These are phyloP conservation scores for Vitellaria paradoxa DNA, from an alignment of 179 eudicot genomes.

Conservation along the genomic window DNA sequence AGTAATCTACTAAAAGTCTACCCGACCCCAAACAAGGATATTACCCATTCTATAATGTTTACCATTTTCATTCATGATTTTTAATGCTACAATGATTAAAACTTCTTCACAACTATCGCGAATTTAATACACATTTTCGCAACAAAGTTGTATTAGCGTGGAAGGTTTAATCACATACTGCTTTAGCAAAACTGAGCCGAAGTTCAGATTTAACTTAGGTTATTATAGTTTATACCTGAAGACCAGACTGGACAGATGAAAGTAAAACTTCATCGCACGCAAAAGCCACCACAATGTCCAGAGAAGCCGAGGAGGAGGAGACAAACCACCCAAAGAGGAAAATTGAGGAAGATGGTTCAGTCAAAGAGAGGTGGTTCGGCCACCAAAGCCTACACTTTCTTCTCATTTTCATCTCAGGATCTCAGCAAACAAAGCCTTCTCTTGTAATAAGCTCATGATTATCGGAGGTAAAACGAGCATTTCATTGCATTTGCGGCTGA, in stretches of 20 bases:
- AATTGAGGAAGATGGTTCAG: slow-evolving; percentile 26
- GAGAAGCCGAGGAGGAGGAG: slow-evolving; percentile 44
- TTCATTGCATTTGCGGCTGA: background rate
- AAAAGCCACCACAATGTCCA: slow-evolving; percentile 84
- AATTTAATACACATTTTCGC: background rate
- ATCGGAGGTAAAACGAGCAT: background rate
- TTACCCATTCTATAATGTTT: background rate
- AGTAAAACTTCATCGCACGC: slow-evolving; percentile 38
- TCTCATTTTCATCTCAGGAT: slow-evolving; percentile 33
- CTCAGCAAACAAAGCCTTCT: background rate
- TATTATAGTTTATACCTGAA: slow-evolving; percentile 38
- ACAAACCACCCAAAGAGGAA: slow-evolving; percentile 85
- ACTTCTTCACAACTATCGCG: background rate
- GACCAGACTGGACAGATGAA: slow-evolving; percentile 23
- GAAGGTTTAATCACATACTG: background rate
- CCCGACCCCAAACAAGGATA: too few relatives aligned
- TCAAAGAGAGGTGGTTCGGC: slow-evolving; percentile 54
- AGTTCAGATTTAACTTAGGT: background rate
- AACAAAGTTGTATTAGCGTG: background rate
- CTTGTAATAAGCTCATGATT: background rate
- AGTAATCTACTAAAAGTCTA: background rate
- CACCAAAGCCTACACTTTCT: slow-evolving; percentile 88
- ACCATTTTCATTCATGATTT: background rate
- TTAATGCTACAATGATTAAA: background rate
- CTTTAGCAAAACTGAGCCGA: background rate